These are phyloP conservation scores for Ensete ventricosum DNA, from an alignment of 176 grass and related monocot genomes.

Conservation along the genomic window DNA sequence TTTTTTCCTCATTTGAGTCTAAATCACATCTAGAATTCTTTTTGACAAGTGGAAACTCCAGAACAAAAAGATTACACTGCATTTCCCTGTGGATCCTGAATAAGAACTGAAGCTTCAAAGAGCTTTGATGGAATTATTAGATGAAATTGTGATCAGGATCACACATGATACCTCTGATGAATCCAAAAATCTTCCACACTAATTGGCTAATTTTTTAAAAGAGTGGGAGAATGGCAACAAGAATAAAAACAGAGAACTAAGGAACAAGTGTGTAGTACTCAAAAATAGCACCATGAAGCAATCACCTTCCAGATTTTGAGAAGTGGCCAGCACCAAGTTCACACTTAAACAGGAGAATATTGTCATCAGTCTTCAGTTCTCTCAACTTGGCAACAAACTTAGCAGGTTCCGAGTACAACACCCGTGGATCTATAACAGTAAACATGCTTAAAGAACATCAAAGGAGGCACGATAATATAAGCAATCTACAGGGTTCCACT, in stretches of 20 bases:
- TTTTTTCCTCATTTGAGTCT: too few species aligned
- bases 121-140: too few species aligned
- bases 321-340: constrained; percentile 70
- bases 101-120: too few species aligned
- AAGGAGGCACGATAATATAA: neutral
- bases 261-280: neutral
- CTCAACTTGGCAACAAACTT: constrained; percentile 75
- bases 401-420: constrained; percentile 77
- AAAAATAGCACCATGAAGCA: neutral
- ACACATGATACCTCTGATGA: too few species aligned
- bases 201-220: too few species aligned
- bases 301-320: constrained; percentile 78
- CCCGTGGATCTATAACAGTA: constrained; percentile 45
- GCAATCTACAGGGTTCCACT: neutral
- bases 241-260: neutral
- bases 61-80: too few species aligned
- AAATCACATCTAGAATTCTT: too few species aligned
- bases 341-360: constrained; percentile 70
- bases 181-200: too few species aligned
- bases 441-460: neutral
- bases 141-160: too few species aligned
- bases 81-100: too few species aligned
- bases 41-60: too few species aligned
- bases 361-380: constrained; percentile 64
- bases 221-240: neutral